Evolutionary conservation across 176 grass and related monocot genomes (phyloP), one percentile per base, ranked within the genome.

Genomic region (Musa troglodytarum): DNA sequence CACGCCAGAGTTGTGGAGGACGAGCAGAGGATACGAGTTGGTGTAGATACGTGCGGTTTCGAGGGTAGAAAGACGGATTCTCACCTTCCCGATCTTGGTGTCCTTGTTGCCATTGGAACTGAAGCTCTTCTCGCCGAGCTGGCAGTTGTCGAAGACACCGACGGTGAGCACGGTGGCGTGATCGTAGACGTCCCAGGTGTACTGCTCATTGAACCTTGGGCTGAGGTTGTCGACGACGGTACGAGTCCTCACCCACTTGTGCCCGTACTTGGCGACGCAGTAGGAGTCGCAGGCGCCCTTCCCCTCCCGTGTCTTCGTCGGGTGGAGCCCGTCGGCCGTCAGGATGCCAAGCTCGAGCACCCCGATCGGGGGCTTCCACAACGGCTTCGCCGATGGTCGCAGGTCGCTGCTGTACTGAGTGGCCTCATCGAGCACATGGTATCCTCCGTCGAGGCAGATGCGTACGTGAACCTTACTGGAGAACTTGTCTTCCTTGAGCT

Each of bases 211-310:
- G 77, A 93, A 93, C 65, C 74, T 79, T 23, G 94, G 90, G 26
- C n/a, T 88, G 79, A 90, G 71, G 21, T 29, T 81, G 65, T 83
- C 80, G 52, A 97, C 86, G 15, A 90, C 81, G 29, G 93, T 97
- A 50, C 90, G 87, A 12, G 93, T 97, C 20, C 93, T 85, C 73
- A 97, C 87, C 93, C 93, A 97, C 80, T 97, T 97, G 69, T 82
- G 84, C 15, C 93, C 86, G 74, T 97, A 97, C 82, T 90, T 97
- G 65, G 93, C 93, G 74, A 97, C 93, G 81, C 93, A 97, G 71
- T 90, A 97, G 63, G 93, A 77, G 67, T 97, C 90, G 23, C 93
- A 97, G 14, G 87, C 81, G 11, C 85, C 87, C 20, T 77, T 76
- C 15, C 83, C 77, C 2, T 87, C 69, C 64, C 77, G 86, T 1